Percentiles rank a stretch among this genome's conserved stretches.
Conservation (phyloP, 192 early-diverging fungal species). For the Podila minutissima region DNA sequence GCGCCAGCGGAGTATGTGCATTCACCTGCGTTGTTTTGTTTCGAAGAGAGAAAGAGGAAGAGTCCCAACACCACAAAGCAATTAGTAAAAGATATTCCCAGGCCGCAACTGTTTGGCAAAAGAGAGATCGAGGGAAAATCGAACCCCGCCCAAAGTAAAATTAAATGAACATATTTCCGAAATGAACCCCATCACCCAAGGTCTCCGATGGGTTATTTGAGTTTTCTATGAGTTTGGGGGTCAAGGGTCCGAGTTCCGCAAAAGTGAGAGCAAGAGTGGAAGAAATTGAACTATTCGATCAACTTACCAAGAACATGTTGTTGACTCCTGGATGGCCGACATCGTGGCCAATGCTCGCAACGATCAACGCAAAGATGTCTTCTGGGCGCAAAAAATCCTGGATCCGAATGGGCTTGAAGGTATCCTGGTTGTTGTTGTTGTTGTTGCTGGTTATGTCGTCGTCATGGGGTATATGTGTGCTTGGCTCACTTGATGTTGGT, state of each 20-base stretch:
- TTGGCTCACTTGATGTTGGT: conserved; percentile 4
- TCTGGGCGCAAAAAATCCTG: conserved; percentile 59
- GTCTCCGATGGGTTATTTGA: too few relatives aligned
- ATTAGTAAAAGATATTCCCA: not conserved
- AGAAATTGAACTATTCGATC: not conserved
- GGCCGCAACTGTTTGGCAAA: not conserved
- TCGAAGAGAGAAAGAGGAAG: not conserved
- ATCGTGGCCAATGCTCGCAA: conserved; percentile 84
- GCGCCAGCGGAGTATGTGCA: conserved; percentile 81
- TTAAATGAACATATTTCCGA: too few relatives aligned
- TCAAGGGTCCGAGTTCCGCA: too few relatives aligned
- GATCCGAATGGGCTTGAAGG: conserved; percentile 48
- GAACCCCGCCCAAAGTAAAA: too few relatives aligned
- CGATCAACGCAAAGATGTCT: conserved; percentile 78
- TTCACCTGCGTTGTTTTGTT: conserved; percentile 58
- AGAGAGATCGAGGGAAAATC: not conserved
- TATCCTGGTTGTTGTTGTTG: not conserved
- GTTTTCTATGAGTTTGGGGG: too few relatives aligned
- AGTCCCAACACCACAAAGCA: not conserved
- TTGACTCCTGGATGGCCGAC: conserved; percentile 94
- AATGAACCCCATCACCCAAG: too few relatives aligned
- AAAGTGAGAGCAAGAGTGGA: not conserved
- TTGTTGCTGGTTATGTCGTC: conserved; percentile 33
- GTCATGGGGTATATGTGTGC: conserved; percentile 30
- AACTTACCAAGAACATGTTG: conserved; percentile 86